These are phyloP conservation scores for Zea mays DNA, from an alignment of 176 grass and related monocot genomes.

Conservation along the genomic window Zm-B73-REFERENCE-NAM-5.0 NC_050099.1:178694501-178695000, in stretches of 20 bases:
- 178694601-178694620: slow-evolving; percentile 95
- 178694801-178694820: slow-evolving; percentile 76
- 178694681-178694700: slow-evolving; percentile 96
- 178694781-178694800: slow-evolving; percentile 65
- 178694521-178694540: slow-evolving; percentile 78
- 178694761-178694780: slow-evolving; percentile 67
- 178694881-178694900: slow-evolving; percentile 84
- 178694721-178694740: slow-evolving; percentile 78
- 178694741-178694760: slow-evolving; percentile 64
- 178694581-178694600: slow-evolving; percentile 91
- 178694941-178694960: slow-evolving; percentile 67
- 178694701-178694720: slow-evolving; percentile 80
- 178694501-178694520: slow-evolving; percentile 80
- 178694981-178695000: slow-evolving; percentile 92
- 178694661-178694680: slow-evolving; percentile 99
- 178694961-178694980: slow-evolving; percentile 74
- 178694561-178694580: slow-evolving; percentile 77
- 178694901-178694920: slow-evolving; percentile 90
- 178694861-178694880: slow-evolving; percentile 71
- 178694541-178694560: slow-evolving; percentile 71
- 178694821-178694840: slow-evolving; percentile 86
- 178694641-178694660: slow-evolving; percentile 93
- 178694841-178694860: slow-evolving; percentile 98
- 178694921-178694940: slow-evolving; percentile 87
- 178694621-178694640: slow-evolving; percentile 62